Conservation (phyloP, 345 rosid genomes). For the Anastatica hierochuntica region DNA sequence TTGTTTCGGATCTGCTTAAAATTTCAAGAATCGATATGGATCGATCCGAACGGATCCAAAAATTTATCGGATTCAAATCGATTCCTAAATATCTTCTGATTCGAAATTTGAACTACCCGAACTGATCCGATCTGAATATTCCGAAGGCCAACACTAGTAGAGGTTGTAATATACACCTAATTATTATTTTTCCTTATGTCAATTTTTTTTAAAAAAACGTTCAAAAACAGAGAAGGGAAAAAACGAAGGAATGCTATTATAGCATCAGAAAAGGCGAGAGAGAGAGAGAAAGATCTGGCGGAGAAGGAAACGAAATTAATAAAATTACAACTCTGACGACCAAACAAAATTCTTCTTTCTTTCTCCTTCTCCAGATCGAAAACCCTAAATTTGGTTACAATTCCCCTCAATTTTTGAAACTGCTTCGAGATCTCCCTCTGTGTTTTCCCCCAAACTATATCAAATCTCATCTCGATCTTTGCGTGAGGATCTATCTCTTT, state of each 20-base stretch:
- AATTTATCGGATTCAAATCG: too few species aligned
- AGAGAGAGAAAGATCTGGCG: conserved; percentile 23
- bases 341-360: neutral
- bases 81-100: too few species aligned
- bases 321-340: neutral
- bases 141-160: too few species aligned
- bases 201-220: too few species aligned
- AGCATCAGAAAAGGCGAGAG: neutral
- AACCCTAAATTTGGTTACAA: conserved; percentile 15
- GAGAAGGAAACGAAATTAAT: conserved; percentile 7
- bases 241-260: neutral
- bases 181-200: too few species aligned
- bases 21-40: too few species aligned
- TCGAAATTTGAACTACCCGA: too few species aligned
- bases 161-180: too few species aligned
- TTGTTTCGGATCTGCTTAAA: too few species aligned
- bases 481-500: conserved; percentile 17
- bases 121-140: too few species aligned
- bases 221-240: neutral
- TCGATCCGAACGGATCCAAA: too few species aligned
- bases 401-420: neutral
- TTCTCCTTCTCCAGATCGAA: conserved; percentile 11
- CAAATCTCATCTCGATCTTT: conserved; percentile 1
- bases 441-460: neutral
- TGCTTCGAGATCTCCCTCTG: conserved; percentile 7